These are phyloP conservation scores for Myriosclerotinia curreyana DNA, from an alignment of 2,329 filamentous ascomycete genomes.

Conservation along the genomic window DNA sequence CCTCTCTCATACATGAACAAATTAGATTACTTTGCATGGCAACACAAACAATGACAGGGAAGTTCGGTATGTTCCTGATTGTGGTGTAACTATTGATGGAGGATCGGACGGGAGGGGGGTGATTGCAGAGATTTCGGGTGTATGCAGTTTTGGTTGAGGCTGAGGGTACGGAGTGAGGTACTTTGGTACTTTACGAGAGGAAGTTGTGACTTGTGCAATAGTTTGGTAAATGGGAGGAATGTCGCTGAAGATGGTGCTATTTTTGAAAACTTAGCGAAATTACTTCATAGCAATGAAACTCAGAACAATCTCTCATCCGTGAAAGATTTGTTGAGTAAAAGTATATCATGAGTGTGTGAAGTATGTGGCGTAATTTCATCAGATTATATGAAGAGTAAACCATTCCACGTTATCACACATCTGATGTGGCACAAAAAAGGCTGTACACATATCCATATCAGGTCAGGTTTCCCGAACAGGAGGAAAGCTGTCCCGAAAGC, in stretches of 20 bases:
- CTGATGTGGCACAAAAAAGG: neutral
- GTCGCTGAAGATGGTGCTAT: neutral
- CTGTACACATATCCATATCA: neutral
- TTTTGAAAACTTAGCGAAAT: neutral
- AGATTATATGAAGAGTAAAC: constrained; percentile 5
- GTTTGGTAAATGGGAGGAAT: neutral
- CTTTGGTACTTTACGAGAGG: neutral
- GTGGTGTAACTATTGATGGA: constrained; percentile 8
- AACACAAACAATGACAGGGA: constrained; percentile 8
- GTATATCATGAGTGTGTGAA: neutral
- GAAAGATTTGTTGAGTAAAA: neutral
- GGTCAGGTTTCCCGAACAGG: neutral
- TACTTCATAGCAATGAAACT: neutral
- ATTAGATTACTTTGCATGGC: constrained; percentile 4
- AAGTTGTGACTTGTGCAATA: neutral
- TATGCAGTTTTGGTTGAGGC: constrained; percentile 15
- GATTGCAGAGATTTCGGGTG: constrained; percentile 10
- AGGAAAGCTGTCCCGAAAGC: neutral
- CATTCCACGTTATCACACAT: constrained; percentile 19
- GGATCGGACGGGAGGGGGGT: constrained; percentile 18
- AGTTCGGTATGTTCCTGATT: constrained; percentile 20
- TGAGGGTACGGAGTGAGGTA: neutral
- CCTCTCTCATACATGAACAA: constrained; percentile 5
- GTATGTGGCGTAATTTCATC: constrained; percentile 12
- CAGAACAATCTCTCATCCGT: neutral